phyloP scores from a whole-genome alignment of 169 alveolate species.

The Cryptosporidium parvum region DNA sequence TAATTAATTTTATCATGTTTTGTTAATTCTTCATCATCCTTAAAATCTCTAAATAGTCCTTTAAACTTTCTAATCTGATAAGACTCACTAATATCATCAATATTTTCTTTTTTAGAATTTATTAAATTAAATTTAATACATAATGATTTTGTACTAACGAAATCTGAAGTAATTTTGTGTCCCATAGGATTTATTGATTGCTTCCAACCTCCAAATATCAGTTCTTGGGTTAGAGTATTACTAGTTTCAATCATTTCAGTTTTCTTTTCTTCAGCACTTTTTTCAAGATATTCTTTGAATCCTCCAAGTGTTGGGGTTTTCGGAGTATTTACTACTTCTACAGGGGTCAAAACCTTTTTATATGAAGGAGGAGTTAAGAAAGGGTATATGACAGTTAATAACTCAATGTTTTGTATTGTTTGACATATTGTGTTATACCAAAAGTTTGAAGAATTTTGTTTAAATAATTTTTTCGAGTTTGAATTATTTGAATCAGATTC shows the following conservation, averaged over 20 bases:
- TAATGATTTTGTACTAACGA: conserved; percentile 17
- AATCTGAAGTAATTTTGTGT: conserved; percentile 6
- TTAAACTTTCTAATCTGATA: conserved; percentile 68
- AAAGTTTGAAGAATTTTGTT: conserved; percentile 55
- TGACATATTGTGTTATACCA: conserved; percentile 74
- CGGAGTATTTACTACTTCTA: conserved; percentile 11
- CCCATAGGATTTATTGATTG: conserved; percentile 12
- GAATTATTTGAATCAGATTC: background rate
- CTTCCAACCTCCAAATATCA: conserved; percentile 69
- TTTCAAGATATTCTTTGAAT: conserved; percentile 43
- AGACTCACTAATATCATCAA: conserved; percentile 40
- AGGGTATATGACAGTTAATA: conserved; percentile 37
- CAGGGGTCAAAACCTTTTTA: conserved; percentile 18
- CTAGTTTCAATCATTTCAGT: conserved; percentile 23
- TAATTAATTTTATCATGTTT: conserved; percentile 49
- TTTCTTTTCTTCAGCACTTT: conserved; percentile 1
- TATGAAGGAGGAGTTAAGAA: conserved; percentile 43
- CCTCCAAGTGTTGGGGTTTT: conserved; percentile 49
- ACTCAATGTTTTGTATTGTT: conserved; percentile 59
- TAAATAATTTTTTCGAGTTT: background rate
- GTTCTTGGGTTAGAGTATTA: conserved; percentile 26
- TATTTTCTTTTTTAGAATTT: conserved; percentile 22
- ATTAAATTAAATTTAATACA: conserved; percentile 37
- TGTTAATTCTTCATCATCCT: conserved; percentile 26
- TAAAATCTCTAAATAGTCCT: conserved; percentile 31